phyloP scores from a whole-genome alignment of 2,329 filamentous ascomycete species.

The Lasiodiplodia gonubiensis region DNA sequence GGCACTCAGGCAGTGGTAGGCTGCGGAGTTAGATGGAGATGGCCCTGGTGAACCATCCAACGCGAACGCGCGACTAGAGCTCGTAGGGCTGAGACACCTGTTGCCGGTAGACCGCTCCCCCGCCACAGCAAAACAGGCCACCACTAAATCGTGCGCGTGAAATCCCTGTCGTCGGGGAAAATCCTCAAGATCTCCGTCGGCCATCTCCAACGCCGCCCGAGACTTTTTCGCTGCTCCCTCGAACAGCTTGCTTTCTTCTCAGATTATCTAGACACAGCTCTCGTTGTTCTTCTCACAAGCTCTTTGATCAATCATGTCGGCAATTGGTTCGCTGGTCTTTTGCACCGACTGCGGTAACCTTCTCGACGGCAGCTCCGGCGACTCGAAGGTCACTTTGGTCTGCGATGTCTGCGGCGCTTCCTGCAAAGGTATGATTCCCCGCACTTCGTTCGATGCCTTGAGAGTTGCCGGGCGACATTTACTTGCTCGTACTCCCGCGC shows the following conservation, averaged over 20 bases:
- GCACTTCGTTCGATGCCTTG: too few relatives aligned
- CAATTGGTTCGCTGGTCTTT: slow-evolving; percentile 89
- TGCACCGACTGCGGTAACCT: slow-evolving; percentile 93
- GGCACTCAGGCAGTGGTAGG: slow-evolving; percentile 8
- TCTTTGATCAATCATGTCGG: slow-evolving; percentile 67
- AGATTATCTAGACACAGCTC: not conserved
- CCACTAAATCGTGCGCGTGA: not conserved
- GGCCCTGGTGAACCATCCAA: slow-evolving; percentile 4
- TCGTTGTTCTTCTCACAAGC: not conserved
- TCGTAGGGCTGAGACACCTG: slow-evolving; percentile 14
- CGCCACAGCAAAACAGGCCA: not conserved
- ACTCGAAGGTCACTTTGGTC: slow-evolving; percentile 73
- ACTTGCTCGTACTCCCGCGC: not conserved
- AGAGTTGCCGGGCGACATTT: not conserved
- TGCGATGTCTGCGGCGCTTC: slow-evolving; percentile 87
- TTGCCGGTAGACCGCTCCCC: not conserved
- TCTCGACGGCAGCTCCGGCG: slow-evolving; percentile 78
- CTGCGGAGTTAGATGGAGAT: slow-evolving; percentile 18
- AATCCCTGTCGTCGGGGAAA: slow-evolving; percentile 27
- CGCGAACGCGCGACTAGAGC: slow-evolving; percentile 20
- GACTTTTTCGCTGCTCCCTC: slow-evolving; percentile 21
- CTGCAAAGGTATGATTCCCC: slow-evolving; percentile 71
- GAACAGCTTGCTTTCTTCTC: not conserved
- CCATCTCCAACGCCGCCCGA: slow-evolving; percentile 15
- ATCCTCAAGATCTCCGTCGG: slow-evolving; percentile 24